Conservation (phyloP, 2,329 filamentous ascomycete genomes). For the Paraphoma chrysanthemicola region DNA sequence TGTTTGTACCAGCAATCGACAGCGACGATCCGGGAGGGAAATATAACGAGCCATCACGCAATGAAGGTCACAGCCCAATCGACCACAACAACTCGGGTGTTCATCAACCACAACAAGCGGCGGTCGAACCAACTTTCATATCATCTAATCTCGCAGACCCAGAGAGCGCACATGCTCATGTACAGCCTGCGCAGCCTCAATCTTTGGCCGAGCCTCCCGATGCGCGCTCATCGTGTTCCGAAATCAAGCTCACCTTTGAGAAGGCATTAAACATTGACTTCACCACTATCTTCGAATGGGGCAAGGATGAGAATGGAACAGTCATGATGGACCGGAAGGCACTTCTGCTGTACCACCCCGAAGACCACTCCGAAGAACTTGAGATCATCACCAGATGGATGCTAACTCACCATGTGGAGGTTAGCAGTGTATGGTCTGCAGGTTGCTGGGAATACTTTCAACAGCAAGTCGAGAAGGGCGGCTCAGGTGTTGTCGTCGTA, state of each 20-base stretch:
- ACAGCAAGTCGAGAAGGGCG: conserved; percentile 20
- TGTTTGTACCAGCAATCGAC: no score
- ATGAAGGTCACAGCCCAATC: no score
- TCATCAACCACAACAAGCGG: no score
- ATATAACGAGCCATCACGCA: no score
- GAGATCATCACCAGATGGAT: conserved; percentile 42
- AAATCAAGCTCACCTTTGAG: conserved; percentile 27
- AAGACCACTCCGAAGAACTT: conserved; percentile 34
- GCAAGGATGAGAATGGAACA: conserved; percentile 6
- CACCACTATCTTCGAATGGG: conserved; percentile 29
- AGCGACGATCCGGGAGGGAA: no score
- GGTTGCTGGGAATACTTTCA: conserved; percentile 37
- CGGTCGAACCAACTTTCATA: no score
- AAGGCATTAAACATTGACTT: conserved; percentile 26
- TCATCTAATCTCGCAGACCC: no score
- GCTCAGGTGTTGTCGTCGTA: conserved; percentile 39
- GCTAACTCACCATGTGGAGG: conserved; percentile 36
- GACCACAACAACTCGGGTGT: no score
- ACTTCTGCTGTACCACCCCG: conserved; percentile 37
- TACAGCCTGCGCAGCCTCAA: no score
- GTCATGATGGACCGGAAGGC: conserved; percentile 25
- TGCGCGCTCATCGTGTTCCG: conserved; percentile 1
- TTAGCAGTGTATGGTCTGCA: conserved; percentile 27
- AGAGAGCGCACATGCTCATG: no score
- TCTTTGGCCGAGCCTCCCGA: no score